Base-by-base conservation (phyloP, 352 stramenopile genomes). In the Paralagenidium karlingii region DNA sequence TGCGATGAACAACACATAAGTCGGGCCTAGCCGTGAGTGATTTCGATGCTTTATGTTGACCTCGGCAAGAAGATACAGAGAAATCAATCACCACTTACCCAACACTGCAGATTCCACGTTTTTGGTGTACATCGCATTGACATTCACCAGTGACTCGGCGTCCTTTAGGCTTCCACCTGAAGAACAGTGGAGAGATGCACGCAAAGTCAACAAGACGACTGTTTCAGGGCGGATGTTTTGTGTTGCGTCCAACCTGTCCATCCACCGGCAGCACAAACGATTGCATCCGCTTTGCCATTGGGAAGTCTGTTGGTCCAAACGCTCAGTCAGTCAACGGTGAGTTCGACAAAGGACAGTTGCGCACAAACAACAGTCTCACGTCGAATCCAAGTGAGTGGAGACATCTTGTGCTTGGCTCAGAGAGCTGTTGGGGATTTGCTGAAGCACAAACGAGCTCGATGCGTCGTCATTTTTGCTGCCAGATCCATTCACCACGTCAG, bases 91-190 rank as follows among this genome's bases (percentile, higher is more conserved):
- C 25, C 11, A 56, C 62, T 18, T 41, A 85, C 71, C 66, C 12
- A 86, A 43, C 22, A 89, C 51, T 1, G 75, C 75, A 6, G 76
- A 91, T 43, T 89, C 70, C 34, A 77, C 75, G 49, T 89, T 89
- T 58, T 82, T 82, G 13, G 49, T 37, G 40, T 85, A 66, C 70
- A 91, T 84, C 24, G 83, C 56, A 1, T 59, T 43, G 16, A 88
- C 37, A 40, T 81, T 82, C 5, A 54, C 39, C n/a, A 88, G 62
- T 24, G 74, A 58, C 12, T 83, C 64, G 9, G 47, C 42, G 28
- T 82, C 64, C 20, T 63, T 69, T 47, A 89, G 82, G 38, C 66
- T 85, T 13, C 74, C 77, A 15, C 74, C 73, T 60, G 21, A 8
- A 38, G 9, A 32, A 46, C 1, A 43, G n/a, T 15, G 36, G 38